These are phyloP conservation scores for Trametopsis cervina DNA, from an alignment of 768 basidiomycete genomes.

Conservation along the genomic window DNA sequence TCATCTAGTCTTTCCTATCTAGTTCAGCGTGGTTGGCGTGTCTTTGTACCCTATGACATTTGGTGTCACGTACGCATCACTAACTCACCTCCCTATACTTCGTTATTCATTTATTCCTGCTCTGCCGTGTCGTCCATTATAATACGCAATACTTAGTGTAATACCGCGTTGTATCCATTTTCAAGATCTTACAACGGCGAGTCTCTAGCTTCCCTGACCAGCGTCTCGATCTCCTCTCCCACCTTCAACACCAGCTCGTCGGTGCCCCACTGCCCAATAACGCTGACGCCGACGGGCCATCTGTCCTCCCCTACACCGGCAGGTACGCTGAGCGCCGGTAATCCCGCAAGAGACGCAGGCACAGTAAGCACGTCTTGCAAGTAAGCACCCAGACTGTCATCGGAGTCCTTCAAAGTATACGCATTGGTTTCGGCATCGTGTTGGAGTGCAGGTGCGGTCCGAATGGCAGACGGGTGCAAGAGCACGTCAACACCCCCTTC, in stretches of 20 bases:
- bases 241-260: constrained; percentile 54
- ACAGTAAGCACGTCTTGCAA: constrained; percentile 90
- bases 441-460: constrained; percentile 65
- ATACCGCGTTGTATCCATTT: no score
- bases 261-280: constrained; percentile 86
- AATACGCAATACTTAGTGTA: no score
- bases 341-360: constrained; percentile 83
- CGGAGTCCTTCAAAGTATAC: constrained; percentile 4
- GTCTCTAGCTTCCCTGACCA: no score
- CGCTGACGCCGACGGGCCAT: constrained; percentile 80
- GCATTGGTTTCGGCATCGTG: not conserved
- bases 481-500: constrained; percentile 64
- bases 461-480: constrained; percentile 81
- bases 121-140: no score
- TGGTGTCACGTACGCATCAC: no score
- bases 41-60: no score
- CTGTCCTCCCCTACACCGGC: constrained; percentile 39
- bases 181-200: no score
- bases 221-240: constrained; percentile 36
- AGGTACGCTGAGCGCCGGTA: constrained; percentile 79
- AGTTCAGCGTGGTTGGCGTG: no score
- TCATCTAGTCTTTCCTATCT: no score
- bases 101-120: no score
- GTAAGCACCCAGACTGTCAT: constrained; percentile 47
- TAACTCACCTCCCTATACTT: no score